Evolutionary conservation across 805 yeast genomes (phyloP).

Genomic region (Ogataea salicorniae): DNA sequence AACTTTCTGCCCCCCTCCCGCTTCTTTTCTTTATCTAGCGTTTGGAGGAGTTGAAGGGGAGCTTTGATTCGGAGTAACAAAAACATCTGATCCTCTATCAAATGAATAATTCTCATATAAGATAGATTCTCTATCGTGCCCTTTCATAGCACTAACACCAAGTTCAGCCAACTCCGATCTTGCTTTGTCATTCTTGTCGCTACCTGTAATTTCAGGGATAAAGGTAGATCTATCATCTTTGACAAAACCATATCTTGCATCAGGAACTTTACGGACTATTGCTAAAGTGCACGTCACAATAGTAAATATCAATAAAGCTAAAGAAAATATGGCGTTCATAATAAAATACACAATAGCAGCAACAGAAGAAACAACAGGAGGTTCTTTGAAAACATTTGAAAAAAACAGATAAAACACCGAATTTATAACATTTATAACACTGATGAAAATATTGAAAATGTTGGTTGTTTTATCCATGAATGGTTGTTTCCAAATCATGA

Average conservation of each 20-base stretch:
- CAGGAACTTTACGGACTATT: slow-evolving; percentile 84
- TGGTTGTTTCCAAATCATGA: slow-evolving; percentile 70
- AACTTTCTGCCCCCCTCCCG: too few relatives aligned
- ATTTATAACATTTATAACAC: slow-evolving; percentile 74
- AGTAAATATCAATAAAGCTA: slow-evolving; percentile 76
- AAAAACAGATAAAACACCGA: slow-evolving; percentile 85
- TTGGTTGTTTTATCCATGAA: slow-evolving; percentile 94
- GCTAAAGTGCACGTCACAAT: slow-evolving; percentile 85
- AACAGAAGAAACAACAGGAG: slow-evolving; percentile 82
- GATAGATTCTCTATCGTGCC: slow-evolving; percentile 42
- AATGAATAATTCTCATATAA: slow-evolving; percentile 23
- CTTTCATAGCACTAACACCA: slow-evolving; percentile 65
- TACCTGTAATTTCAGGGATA: slow-evolving; percentile 50
- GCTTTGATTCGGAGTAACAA: too few relatives aligned
- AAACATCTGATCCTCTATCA: too few relatives aligned
- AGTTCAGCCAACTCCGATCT: slow-evolving; percentile 62
- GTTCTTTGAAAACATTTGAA: slow-evolving; percentile 77
- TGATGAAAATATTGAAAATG: slow-evolving; percentile 83
- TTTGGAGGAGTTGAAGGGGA: too few relatives aligned
- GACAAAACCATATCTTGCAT: slow-evolving; percentile 92
- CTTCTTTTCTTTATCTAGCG: too few relatives aligned
- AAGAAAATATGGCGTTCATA: slow-evolving; percentile 83
- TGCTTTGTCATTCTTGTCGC: slow-evolving; percentile 33
- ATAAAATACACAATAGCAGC: slow-evolving; percentile 89
- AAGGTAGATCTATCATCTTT: slow-evolving; percentile 96